Percentiles rank a stretch among this genome's conserved stretches.
Conservation (phyloP, 2,329 filamentous ascomycete species). For the Sarocladium oryzae region DNA sequence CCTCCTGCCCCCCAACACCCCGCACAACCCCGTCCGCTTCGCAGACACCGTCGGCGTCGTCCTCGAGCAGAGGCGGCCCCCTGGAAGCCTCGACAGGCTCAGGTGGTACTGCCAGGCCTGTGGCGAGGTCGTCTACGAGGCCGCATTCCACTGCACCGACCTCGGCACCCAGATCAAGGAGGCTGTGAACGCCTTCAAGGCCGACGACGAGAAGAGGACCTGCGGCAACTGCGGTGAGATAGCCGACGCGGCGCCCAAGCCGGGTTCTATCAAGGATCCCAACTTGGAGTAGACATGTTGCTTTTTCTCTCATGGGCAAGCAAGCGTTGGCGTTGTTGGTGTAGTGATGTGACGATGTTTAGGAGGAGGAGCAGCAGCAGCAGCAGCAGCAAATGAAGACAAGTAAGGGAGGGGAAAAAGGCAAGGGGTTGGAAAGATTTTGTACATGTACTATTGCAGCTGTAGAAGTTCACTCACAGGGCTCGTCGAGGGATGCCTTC, state of each 20-base stretch:
- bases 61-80: conserved; percentile 75
- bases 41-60: conserved; percentile 91
- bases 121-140: conserved; percentile 71
- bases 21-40: conserved; percentile 92
- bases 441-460: conserved; percentile 1
- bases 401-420: too few species aligned
- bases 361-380: background rate
- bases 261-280: conserved; percentile 52
- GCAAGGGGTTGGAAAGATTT: background rate
- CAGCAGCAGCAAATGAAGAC: too few species aligned
- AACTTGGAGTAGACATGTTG: conserved; percentile 33
- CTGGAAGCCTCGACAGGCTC: conserved; percentile 66
- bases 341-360: background rate
- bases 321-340: too few species aligned
- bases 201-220: conserved; percentile 57
- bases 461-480: too few species aligned
- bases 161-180: conserved; percentile 91
- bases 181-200: conserved; percentile 77
- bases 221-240: conserved; percentile 72
- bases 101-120: conserved; percentile 81
- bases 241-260: conserved; percentile 62
- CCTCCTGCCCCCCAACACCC: conserved; percentile 85
- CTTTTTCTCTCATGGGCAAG: background rate
- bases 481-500: too few species aligned
- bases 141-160: conserved; percentile 80